phyloP scores from a whole-genome alignment of 139 green algal species.

The Edaphochlamys debaryana region DNA sequence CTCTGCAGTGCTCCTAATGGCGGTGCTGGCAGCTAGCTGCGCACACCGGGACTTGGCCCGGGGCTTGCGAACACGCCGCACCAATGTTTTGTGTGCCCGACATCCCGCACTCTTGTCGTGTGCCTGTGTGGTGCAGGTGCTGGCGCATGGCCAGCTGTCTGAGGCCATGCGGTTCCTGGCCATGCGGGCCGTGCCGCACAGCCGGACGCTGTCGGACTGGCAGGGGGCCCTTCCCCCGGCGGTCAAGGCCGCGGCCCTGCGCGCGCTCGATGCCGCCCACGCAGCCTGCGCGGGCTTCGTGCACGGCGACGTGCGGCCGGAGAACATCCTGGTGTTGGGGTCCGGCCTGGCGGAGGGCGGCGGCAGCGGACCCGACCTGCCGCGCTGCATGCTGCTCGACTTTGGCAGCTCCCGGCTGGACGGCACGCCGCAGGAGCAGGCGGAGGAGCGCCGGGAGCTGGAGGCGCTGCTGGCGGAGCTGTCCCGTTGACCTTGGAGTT shows the following conservation, averaged over 20 bases:
- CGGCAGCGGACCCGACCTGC: neutral
- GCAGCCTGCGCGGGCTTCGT: constrained; percentile 10
- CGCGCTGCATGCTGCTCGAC: constrained; percentile 10
- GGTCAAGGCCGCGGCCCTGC: constrained; percentile 2
- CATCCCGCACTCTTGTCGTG: too few relatives aligned
- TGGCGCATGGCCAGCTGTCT: too few relatives aligned
- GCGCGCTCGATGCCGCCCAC: neutral
- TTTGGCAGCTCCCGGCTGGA: constrained; percentile 8
- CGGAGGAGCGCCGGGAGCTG: neutral
- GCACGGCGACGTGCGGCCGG: constrained; percentile 13
- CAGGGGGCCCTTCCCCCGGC: neutral
- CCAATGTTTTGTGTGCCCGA: too few relatives aligned
- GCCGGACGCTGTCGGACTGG: neutral
- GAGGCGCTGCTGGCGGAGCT: neutral
- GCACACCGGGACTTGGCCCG: too few relatives aligned
- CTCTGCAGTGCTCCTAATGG: too few relatives aligned
- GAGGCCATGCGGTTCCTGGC: too few relatives aligned
- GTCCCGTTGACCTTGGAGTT: too few relatives aligned
- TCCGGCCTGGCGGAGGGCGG: neutral
- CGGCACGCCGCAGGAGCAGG: neutral
- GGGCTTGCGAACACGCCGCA: too few relatives aligned
- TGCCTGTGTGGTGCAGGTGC: too few relatives aligned
- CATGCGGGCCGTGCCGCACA: too few relatives aligned
- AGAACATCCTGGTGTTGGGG: neutral
- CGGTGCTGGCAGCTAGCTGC: too few relatives aligned